Percentiles rank a stretch among this genome's conserved stretches.
phyloP scores from a whole-genome alignment of 345 rosid genomes.

The Gossypium turneri region DNA sequence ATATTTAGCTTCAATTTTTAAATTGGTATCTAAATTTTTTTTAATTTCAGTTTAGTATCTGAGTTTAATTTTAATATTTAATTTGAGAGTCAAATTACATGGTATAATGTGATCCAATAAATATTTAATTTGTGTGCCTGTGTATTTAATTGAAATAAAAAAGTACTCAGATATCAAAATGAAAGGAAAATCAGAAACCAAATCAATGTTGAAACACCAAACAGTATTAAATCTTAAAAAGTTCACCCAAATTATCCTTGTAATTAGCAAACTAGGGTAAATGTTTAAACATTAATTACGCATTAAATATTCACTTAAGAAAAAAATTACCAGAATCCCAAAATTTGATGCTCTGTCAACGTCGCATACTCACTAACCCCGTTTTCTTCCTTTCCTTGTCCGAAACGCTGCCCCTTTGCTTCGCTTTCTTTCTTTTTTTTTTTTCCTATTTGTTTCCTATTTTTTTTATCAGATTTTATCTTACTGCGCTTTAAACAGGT shows the following conservation, averaged over 20 bases:
- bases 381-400: constrained; percentile 4
- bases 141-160: too few relatives aligned
- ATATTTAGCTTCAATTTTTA: too few relatives aligned
- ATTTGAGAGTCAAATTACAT: too few relatives aligned
- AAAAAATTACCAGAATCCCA: not conserved
- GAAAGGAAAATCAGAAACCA: too few relatives aligned
- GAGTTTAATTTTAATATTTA: too few relatives aligned
- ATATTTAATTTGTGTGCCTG: too few relatives aligned
- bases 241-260: not conserved
- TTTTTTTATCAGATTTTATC: not conserved
- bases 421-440: not conserved
- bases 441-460: not conserved
- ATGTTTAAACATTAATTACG: not conserved
- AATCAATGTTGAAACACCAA: too few relatives aligned
- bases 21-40: too few relatives aligned
- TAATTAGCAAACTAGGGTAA: not conserved
- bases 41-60: too few relatives aligned
- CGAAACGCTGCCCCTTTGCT: constrained; percentile 2
- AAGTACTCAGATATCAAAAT: too few relatives aligned
- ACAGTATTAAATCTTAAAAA: too few relatives aligned
- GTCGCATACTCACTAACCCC: not conserved
- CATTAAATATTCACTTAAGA: not conserved
- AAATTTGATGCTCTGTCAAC: not conserved
- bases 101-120: too few relatives aligned
- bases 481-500: not conserved